Conservation (phyloP, 768 basidiomycete species). For the Russula dissimulans region DNA sequence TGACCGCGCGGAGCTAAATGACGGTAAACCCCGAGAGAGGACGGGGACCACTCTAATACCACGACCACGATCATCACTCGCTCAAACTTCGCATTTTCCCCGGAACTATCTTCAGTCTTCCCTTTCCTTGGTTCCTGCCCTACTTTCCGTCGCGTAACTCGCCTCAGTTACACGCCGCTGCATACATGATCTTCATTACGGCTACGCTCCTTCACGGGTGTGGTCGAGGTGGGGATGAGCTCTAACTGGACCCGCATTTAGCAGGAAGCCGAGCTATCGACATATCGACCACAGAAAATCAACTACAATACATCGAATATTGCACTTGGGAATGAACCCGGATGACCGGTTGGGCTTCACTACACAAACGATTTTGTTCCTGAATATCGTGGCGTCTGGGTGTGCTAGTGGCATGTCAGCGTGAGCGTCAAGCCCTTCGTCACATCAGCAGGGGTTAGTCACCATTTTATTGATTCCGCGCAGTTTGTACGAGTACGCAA, state of each 20-base stretch:
- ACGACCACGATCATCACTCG: neutral
- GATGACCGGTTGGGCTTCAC: no score
- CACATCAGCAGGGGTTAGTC: neutral
- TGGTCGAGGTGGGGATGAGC: no score
- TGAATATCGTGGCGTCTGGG: no score
- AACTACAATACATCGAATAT: no score
- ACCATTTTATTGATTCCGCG: neutral
- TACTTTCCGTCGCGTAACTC: neutral
- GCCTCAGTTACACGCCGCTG: neutral
- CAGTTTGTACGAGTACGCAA: no score
- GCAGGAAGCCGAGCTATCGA: no score
- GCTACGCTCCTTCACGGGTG: neutral
- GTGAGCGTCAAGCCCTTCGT: no score
- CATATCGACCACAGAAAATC: no score
- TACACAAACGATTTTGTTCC: no score
- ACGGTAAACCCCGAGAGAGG: neutral
- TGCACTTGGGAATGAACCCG: no score
- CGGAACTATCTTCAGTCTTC: neutral
- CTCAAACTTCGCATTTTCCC: neutral
- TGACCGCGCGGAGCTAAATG: neutral
- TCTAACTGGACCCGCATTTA: no score
- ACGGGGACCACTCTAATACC: neutral
- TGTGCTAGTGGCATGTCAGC: no score
- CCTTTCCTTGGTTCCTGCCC: slow-evolving; percentile 1
- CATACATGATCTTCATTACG: neutral